Evolutionary conservation across 2,329 filamentous ascomycete genomes (phyloP), one percentile per base, ranked within the genome.

Genomic region (Tricladium varicosporioides): DNA sequence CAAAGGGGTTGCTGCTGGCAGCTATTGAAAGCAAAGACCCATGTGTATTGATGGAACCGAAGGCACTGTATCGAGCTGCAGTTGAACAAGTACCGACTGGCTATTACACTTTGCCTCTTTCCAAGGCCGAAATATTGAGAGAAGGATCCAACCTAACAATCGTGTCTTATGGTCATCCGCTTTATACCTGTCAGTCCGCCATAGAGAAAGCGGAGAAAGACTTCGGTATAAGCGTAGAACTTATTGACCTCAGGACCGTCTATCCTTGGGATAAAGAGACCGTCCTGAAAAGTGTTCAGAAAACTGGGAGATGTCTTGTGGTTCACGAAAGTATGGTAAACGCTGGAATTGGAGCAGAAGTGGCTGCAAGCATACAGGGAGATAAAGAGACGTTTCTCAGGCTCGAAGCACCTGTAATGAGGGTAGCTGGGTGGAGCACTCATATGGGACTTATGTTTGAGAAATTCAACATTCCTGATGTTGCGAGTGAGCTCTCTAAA

Each of bases 241-340:
- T 91, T 57, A 87, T 91, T 56, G 87, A 91, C 69, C 71, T 91
- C 14, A 77, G 87, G 51, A 89, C 87, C 0, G 80, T 91, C 33
- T 89, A 88, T 70, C 87, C 87, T 0, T 91, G 87, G 87, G 87
- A 91, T 67, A 77, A 86, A 52, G 76, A 81, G 63, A 85, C 83
- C 0, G 76, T 90, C 0, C 70, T 89, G 51, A 76, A 83, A 15
- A 89, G 86, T 56, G 86, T 89, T 1, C 80, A 78, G 62, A 89
- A 87, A 73, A 91, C 87, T 0, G 87, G 87, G 0, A 74, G 85
- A 57, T 86, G 85, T 22, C 76, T 90, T 19, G 82, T 91, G 1
- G 87, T 90, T 1, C 87, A 91, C 67, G 87, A 91, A 69, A 88
- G 86, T 57, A 89, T 89, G 85, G 78, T 87, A 60, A 89, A 89